phyloP scores from a whole-genome alignment of 495 filamentous ascomycete genomes.

The Xylaria telfairii region DNA sequence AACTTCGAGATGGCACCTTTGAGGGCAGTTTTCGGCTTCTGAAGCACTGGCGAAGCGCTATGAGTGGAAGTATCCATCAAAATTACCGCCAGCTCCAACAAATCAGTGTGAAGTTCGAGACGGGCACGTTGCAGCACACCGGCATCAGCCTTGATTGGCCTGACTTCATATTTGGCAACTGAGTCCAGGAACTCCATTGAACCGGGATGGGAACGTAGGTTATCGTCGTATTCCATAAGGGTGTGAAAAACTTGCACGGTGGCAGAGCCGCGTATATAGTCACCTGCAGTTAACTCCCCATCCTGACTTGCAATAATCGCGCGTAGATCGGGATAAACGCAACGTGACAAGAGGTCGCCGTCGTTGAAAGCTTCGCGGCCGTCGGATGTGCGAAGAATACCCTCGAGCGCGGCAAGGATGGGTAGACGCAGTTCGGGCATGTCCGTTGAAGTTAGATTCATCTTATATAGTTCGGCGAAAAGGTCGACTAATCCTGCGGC shows the following conservation, averaged over 20 bases:
- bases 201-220: slow-evolving; percentile 3
- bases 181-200: background rate
- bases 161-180: slow-evolving; percentile 4
- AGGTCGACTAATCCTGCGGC: slow-evolving; percentile 62
- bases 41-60: background rate
- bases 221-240: slow-evolving; percentile 15
- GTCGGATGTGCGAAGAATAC: slow-evolving; percentile 36
- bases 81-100: slow-evolving; percentile 11
- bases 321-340: slow-evolving; percentile 17
- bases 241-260: slow-evolving; percentile 15
- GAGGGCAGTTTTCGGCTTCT: slow-evolving; percentile 2
- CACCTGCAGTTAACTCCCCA: background rate
- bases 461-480: slow-evolving; percentile 59
- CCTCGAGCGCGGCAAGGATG: slow-evolving; percentile 60
- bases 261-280: slow-evolving; percentile 25
- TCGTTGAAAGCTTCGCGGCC: slow-evolving; percentile 26
- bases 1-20: background rate
- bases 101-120: slow-evolving; percentile 22
- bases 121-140: background rate
- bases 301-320: slow-evolving; percentile 3
- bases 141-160: background rate
- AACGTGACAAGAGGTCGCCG: slow-evolving; percentile 2
- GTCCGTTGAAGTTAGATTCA: slow-evolving; percentile 27
- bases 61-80: background rate
- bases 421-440: slow-evolving; percentile 55